Percentiles rank a stretch among this genome's conserved stretches.
These are phyloP conservation scores for Aphanomyces invadans DNA, from an alignment of 352 stramenopile species.

Conservation along the genomic window DNA sequence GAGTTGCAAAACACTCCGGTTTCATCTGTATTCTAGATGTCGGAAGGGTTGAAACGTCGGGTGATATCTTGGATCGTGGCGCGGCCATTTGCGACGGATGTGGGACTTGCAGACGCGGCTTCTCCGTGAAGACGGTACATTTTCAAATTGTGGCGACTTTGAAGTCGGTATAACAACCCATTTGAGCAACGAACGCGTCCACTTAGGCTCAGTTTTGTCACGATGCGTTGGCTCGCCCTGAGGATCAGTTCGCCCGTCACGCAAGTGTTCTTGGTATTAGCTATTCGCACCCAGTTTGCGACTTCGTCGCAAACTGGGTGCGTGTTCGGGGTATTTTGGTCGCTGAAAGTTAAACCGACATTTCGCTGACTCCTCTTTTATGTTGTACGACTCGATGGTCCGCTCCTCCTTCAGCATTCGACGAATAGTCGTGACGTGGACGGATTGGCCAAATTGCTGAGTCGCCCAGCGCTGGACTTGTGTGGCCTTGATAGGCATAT, in stretches of 20 bases:
- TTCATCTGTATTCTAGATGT: no score
- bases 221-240: background rate
- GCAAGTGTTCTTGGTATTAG: background rate
- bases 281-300: background rate
- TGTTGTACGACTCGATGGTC: background rate
- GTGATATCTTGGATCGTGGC: no score
- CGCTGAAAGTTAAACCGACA: background rate
- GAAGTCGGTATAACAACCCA: background rate
- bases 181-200: background rate
- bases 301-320: background rate
- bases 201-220: background rate
- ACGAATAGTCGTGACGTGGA: background rate
- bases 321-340: background rate
- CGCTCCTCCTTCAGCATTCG: background rate
- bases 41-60: no score
- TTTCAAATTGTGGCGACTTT: no score
- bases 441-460: background rate
- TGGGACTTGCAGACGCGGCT: no score
- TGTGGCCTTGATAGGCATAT: background rate
- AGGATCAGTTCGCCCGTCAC: background rate
- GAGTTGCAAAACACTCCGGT: no score
- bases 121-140: no score
- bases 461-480: background rate
- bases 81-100: no score
- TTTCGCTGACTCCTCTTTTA: background rate